Evolutionary conservation across 805 yeast genomes (phyloP).

Genomic region (Kuraishia capsulata): DNA sequence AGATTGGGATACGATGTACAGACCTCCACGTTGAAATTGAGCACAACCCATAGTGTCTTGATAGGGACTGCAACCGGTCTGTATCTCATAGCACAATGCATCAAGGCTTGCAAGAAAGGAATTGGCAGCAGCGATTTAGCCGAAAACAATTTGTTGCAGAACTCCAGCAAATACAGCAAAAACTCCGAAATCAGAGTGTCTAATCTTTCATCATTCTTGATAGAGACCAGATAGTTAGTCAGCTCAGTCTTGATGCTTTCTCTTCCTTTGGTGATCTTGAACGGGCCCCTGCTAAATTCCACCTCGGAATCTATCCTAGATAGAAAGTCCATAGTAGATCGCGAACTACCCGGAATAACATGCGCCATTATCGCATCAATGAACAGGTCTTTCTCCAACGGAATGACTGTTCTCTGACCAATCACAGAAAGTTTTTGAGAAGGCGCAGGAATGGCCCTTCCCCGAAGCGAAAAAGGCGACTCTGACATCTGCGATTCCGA

Average conservation of each 20-base stretch:
- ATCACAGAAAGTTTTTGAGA: conserved; percentile 9
- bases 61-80: conserved; percentile 51
- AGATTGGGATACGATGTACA: conserved; percentile 14
- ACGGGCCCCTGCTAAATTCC: conserved; percentile 14
- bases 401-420: conserved; percentile 21
- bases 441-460: background rate
- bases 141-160: conserved; percentile 15
- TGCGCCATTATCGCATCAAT: conserved; percentile 25
- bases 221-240: conserved; percentile 30
- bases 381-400: conserved; percentile 29
- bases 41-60: conserved; percentile 22
- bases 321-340: conserved; percentile 23
- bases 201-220: conserved; percentile 34
- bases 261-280: conserved; percentile 16
- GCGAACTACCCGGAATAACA: conserved; percentile 24
- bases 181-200: conserved; percentile 41
- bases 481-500: background rate
- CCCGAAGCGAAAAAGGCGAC: background rate
- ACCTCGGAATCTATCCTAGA: conserved; percentile 22
- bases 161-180: conserved; percentile 21
- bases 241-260: conserved; percentile 23
- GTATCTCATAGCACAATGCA: conserved; percentile 46
- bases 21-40: conserved; percentile 17
- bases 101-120: conserved; percentile 53
- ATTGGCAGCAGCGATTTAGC: conserved; percentile 24